phyloP scores from a whole-genome alignment of 2,329 filamentous ascomycete genomes.

The Bipolaris oryzae region DNA sequence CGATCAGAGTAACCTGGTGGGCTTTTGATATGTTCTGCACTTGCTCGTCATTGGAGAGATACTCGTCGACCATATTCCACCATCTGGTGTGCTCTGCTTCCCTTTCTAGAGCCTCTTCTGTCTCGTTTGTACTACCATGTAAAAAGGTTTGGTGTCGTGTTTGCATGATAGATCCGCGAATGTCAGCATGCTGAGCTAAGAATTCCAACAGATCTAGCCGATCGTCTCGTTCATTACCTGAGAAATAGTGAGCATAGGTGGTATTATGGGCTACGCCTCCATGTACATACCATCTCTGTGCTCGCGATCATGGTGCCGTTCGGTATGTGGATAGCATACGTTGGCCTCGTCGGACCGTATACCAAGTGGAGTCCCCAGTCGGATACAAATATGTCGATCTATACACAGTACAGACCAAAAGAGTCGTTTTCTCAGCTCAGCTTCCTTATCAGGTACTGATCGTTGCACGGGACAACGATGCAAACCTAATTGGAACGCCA shows the following conservation, averaged over 20 bases:
- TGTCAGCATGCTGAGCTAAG: constrained; percentile 28
- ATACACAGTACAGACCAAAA: constrained; percentile 36
- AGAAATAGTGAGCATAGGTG: not conserved
- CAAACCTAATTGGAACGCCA: constrained; percentile 28
- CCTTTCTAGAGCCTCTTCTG: constrained; percentile 19
- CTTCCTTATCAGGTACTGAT: constrained; percentile 17
- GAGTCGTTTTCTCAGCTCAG: constrained; percentile 30
- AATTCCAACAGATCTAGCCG: constrained; percentile 32
- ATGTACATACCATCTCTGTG: constrained; percentile 7
- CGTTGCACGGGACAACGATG: constrained; percentile 23
- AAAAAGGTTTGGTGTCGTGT: constrained; percentile 21
- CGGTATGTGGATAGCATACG: constrained; percentile 31
- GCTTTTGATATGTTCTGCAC: constrained; percentile 23
- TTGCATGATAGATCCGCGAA: constrained; percentile 34
- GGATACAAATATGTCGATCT: constrained; percentile 33
- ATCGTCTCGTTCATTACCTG: constrained; percentile 19
- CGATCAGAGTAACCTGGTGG: constrained; percentile 31
- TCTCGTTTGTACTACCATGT: constrained; percentile 11
- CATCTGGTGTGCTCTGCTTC: constrained; percentile 34
- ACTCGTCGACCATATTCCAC: constrained; percentile 36
- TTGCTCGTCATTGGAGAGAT: constrained; percentile 24
- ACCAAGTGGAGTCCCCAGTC: constrained; percentile 28
- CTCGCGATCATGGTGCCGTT: constrained; percentile 15
- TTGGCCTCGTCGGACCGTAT: constrained; percentile 29
- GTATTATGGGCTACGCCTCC: too few species aligned